phyloP scores from a whole-genome alignment of 2,329 filamentous ascomycete species.

The Didymella arachidicola region DNA sequence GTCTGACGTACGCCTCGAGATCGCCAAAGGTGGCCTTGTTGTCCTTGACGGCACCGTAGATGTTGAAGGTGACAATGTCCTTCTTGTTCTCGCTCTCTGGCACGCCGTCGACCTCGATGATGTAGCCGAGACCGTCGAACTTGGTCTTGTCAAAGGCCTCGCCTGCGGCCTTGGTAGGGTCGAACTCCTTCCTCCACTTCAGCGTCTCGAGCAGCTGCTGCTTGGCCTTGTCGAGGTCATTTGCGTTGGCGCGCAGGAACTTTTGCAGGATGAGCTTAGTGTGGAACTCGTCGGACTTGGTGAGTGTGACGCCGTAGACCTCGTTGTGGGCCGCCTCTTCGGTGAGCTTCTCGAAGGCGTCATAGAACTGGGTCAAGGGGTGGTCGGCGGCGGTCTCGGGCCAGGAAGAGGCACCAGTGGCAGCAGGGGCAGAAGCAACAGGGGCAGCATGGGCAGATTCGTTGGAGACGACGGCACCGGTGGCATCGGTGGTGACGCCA shows the following conservation, averaged over 20 bases:
- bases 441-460: slow-evolving; percentile 1
- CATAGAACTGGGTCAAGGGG: slow-evolving; percentile 64
- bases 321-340: slow-evolving; percentile 70
- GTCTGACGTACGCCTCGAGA: slow-evolving; percentile 70
- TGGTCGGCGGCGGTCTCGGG: slow-evolving; percentile 49
- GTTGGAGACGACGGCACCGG: slow-evolving; percentile 10
- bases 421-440: slow-evolving; percentile 1
- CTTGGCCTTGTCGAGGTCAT: slow-evolving; percentile 75
- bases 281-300: slow-evolving; percentile 65
- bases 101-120: slow-evolving; percentile 72
- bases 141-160: slow-evolving; percentile 70
- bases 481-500: slow-evolving; percentile 15
- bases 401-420: slow-evolving; percentile 39
- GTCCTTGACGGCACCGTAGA: slow-evolving; percentile 87
- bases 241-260: slow-evolving; percentile 88
- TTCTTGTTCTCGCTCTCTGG: slow-evolving; percentile 63
- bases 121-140: slow-evolving; percentile 81
- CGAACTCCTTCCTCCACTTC: slow-evolving; percentile 79
- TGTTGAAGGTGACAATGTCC: slow-evolving; percentile 85
- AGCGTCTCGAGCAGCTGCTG: slow-evolving; percentile 81
- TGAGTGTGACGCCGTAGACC: slow-evolving; percentile 84
- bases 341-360: slow-evolving; percentile 65
- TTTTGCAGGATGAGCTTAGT: slow-evolving; percentile 89
- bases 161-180: slow-evolving; percentile 71
- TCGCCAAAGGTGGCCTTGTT: slow-evolving; percentile 82